These are phyloP conservation scores for Linderina pennispora DNA, from an alignment of 192 early-diverging fungal species.

Conservation along the genomic window DNA sequence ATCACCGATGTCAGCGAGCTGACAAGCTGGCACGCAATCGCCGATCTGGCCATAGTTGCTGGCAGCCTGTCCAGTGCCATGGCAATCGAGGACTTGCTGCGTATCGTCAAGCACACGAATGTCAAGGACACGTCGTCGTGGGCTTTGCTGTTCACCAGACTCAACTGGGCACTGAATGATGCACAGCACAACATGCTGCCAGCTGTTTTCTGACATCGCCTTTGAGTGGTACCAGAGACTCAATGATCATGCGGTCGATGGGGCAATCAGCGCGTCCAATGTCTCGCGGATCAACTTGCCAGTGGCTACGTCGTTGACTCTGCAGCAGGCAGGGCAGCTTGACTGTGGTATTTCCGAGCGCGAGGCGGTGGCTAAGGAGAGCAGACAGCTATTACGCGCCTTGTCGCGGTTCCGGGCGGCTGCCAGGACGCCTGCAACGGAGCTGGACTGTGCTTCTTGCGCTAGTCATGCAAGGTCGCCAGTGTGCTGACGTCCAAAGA, in stretches of 20 bases:
- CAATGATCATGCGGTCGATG: background rate
- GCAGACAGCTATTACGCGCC: conserved; percentile 11
- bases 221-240: conserved; percentile 17
- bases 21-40: conserved; percentile 9
- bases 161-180: conserved; percentile 29
- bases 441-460: conserved; percentile 5
- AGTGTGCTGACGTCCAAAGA: background rate
- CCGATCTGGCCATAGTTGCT: background rate
- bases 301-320: conserved; percentile 28
- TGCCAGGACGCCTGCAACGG: background rate
- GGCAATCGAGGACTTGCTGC: too few species aligned
- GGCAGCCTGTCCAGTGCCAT: conserved; percentile 11
- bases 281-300: conserved; percentile 9
- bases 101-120: too few species aligned
- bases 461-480: background rate
- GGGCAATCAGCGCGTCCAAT: conserved; percentile 4
- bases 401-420: conserved; percentile 9
- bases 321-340: conserved; percentile 10
- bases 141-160: conserved; percentile 24
- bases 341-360: conserved; percentile 12
- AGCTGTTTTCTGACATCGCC: conserved; percentile 17
- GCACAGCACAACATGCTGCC: conserved; percentile 2
- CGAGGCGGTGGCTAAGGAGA: background rate
- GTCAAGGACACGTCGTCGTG: conserved; percentile 12
- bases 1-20: conserved; percentile 15